Percentiles rank a stretch among this genome's conserved stretches.
Evolutionary conservation across 192 early-diverging fungal genomes (phyloP).

Genomic region (Kappamyces sp.): DNA sequence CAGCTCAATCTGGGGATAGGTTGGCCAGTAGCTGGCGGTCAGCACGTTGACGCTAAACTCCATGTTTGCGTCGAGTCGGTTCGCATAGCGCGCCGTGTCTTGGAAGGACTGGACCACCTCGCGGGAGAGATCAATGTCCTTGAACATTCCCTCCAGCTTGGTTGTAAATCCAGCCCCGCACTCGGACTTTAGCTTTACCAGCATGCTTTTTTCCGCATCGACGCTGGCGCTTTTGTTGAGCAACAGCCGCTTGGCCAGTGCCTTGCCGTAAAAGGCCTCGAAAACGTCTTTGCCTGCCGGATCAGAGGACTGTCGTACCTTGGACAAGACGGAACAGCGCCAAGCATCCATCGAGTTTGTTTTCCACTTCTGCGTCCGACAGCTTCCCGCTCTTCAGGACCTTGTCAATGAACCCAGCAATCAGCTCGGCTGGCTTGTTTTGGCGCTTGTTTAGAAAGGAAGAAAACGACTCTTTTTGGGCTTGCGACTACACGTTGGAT

Average conservation of each 20-base stretch:
- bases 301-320: constrained; percentile 18
- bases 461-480: constrained; percentile 79
- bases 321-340: constrained; percentile 82
- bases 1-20: constrained; percentile 68
- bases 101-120: constrained; percentile 59
- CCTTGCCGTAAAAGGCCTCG: constrained; percentile 91
- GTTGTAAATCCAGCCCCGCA: constrained; percentile 90
- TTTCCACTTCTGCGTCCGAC: constrained; percentile 47
- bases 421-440: constrained; percentile 80
- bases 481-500: constrained; percentile 39
- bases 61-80: constrained; percentile 28
- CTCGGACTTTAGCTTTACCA: constrained; percentile 78
- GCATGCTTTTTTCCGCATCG: constrained; percentile 84
- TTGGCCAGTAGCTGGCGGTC: constrained; percentile 88
- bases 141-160: constrained; percentile 94
- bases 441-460: constrained; percentile 75
- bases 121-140: constrained; percentile 80
- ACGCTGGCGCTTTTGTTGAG: constrained; percentile 69
- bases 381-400: constrained; percentile 79
- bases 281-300: constrained; percentile 86
- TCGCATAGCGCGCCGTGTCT: constrained; percentile 26
- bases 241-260: constrained; percentile 85
- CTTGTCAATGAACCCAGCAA: constrained; percentile 89
- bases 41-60: constrained; percentile 76
- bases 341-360: constrained; percentile 72